These are phyloP conservation scores for Solanum pinnatisectum DNA, from an alignment of 257 asterid species.

Conservation along the genomic window DNA sequence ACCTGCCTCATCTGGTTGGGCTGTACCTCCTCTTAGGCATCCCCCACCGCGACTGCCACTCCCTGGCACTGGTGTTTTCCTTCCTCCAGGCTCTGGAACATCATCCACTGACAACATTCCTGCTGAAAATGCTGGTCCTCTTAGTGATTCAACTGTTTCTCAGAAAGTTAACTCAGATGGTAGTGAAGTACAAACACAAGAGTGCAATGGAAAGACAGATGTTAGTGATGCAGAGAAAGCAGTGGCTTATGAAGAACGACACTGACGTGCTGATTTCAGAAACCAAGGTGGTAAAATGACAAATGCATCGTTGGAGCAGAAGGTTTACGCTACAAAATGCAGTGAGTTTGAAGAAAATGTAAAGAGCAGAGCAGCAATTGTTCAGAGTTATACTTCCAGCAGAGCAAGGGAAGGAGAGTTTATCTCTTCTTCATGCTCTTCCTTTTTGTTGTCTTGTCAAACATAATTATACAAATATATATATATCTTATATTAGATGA, in stretches of 20 bases:
- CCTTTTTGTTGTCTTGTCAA: constrained; percentile 22
- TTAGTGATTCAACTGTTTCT: constrained; percentile 14
- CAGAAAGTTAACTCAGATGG: neutral
- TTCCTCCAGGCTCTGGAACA: constrained; percentile 51
- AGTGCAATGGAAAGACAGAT: constrained; percentile 31
- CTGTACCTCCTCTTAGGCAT: constrained; percentile 41
- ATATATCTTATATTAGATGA: neutral
- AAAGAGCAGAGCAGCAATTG: constrained; percentile 55
- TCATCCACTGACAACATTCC: constrained; percentile 12
- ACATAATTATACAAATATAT: neutral
- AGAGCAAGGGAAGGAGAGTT: constrained; percentile 8
- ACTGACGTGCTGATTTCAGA: constrained; percentile 6
- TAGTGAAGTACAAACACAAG: constrained; percentile 6
- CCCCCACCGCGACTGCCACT: constrained; percentile 47
- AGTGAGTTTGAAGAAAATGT: constrained; percentile 48
- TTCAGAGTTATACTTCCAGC: constrained; percentile 8
- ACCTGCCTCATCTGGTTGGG: constrained; percentile 49
- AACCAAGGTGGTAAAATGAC: neutral
- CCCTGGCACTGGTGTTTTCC: constrained; percentile 93
- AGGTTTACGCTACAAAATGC: constrained; percentile 21
- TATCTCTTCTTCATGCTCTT: constrained; percentile 11
- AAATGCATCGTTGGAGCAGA: neutral
- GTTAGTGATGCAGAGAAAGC: constrained; percentile 5
- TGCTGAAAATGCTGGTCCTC: constrained; percentile 8
- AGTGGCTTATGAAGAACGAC: constrained; percentile 21